Evolutionary conservation across 768 basidiomycete species (phyloP), one percentile per base, ranked within the genome.

Genomic region (Amanita pseudoporphyria): DNA sequence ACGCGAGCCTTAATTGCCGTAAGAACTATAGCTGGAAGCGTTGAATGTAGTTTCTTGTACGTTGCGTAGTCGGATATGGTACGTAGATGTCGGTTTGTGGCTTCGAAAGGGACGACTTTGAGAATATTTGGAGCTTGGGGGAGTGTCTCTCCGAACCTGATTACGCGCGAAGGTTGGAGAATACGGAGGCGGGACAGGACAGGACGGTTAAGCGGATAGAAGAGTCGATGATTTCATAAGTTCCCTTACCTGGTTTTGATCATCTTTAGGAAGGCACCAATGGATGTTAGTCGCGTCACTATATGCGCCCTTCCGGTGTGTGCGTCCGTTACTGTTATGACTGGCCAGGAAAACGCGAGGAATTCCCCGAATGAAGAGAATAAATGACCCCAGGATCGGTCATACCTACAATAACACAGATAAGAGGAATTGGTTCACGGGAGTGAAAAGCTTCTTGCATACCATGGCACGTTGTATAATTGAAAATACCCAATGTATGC

Each of bases 401-500:
- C 86, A 54, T 84, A 84, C 86, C 87, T 87, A 48, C 19, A 22
- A 49, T 35, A 40, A 19, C 2, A 41, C 12, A 28, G 3, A 21
- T 31, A 6, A 38, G 33, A 22, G 21, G 18, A 16, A 28, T 42
- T 16, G 13, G n/a, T 33, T 7, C 33, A 33, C 22, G 32, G 38
- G 45, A 19, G 28, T 14, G 33, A 50, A 16, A 10, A 30, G 14
- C 49, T 33, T 64, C 22, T 47, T 48, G 54, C 55, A 38, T 39
- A 83, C 87, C 87, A 89, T 31, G 79, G 72, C 40, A 89, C 64
- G 53, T 72, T 73, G 56, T 87, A 73, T 16, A 77, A 64, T 58
- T 90, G 86, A 56, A 90, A 89, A 57, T 85, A 72, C 3, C 83
- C 85, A 60, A 89, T 81, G 62, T 87, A 89, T 22, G 81, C 84